Evolutionary conservation across 2,329 filamentous ascomycete genomes (phyloP), one percentile per base, ranked within the genome.

Genomic region (Aspergillus fumigatus): DNA sequence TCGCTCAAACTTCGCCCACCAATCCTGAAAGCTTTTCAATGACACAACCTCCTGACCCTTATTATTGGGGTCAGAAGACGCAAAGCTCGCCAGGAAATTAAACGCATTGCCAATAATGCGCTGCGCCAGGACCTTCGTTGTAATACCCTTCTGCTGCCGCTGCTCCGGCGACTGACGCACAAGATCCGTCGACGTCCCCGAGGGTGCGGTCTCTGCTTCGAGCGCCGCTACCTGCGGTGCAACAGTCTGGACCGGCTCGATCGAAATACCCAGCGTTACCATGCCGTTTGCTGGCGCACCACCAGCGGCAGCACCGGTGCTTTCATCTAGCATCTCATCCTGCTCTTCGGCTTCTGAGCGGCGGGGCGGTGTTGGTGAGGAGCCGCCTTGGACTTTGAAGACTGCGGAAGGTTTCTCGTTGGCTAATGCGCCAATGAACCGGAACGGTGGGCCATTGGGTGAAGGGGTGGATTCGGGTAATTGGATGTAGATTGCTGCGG

Each of bases 1-100:
- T 59, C 85, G 84, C 78, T 99, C 93, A 76, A 99, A 99, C 75
- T 97, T 97, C 59, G 81, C 83, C 94, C 95, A 99, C 94, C 95
- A 99, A 57, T 96, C 91, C 76, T 95, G 88, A 72, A 99, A 99
- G 4, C 89, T 90, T 76, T 90, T 94, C 62, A 99, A 76, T n/a
- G 94, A 92, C 25, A 99, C 90, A 11, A 95, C 88, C 72, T 97
- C 93, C 48, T 88, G 84, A 0, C 88, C 88, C 1, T 79, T 82
- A 23, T 64, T 62, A 26, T 78, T 77, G 0, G 70, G 69, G 64
- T 75, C 79, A 55, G 82, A 82, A 40, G 85, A 84, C 58, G 88
- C 90, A 79, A 96, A 97, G 66, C 91, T 89, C 3, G 93, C 86
- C 56, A 99, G 79, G 72, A 96, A 97, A 75, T 99, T 97, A 75